phyloP scores from a whole-genome alignment of 2,329 filamentous ascomycete species.

The Fulvia fulva region DNA sequence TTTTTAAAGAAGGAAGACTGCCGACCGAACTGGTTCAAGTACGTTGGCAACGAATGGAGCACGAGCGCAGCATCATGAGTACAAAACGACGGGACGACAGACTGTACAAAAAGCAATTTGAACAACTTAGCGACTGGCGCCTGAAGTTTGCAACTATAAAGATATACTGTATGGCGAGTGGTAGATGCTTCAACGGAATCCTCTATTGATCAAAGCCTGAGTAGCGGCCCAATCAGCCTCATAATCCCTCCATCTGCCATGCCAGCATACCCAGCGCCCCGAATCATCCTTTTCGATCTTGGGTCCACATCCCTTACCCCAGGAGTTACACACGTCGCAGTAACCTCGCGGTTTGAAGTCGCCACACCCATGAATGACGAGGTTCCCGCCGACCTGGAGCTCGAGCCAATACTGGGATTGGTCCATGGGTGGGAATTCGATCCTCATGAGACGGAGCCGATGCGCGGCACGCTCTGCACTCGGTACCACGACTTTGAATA shows the following conservation, averaged over 20 bases:
- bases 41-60: slow-evolving; percentile 58
- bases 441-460: neutral
- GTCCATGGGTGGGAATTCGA: neutral
- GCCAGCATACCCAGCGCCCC: neutral
- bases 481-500: neutral
- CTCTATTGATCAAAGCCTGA: neutral
- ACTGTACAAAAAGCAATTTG: neutral
- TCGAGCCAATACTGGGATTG: neutral
- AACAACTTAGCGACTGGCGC: neutral
- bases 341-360: neutral
- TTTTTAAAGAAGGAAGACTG: slow-evolving; percentile 90
- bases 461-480: neutral
- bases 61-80: neutral
- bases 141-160: neutral
- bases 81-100: neutral
- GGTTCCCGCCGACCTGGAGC: neutral
- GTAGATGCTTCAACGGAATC: neutral
- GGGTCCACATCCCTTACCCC: neutral
- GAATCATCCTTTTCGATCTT: neutral
- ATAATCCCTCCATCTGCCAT: neutral
- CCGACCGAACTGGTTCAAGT: slow-evolving; percentile 95
- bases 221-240: neutral
- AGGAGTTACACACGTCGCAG: neutral
- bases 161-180: neutral
- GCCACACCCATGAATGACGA: neutral